Conservation (phyloP, 1,139 yeast species). For the Pichia sp. region DNA sequence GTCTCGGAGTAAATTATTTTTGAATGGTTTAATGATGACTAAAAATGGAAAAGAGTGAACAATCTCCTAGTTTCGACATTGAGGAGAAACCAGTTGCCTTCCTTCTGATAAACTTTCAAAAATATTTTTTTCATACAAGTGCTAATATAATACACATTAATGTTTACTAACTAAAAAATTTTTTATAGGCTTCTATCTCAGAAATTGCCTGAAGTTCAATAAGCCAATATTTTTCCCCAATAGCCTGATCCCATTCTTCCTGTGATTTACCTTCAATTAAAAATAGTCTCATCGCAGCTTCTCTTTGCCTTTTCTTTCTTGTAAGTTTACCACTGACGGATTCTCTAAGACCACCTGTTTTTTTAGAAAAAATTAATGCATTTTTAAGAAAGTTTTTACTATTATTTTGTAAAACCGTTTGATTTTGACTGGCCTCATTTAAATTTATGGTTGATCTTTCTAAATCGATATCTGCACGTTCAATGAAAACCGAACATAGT, state of each 20-base stretch:
- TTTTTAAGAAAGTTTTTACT: slow-evolving; percentile 40
- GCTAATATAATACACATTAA: neutral
- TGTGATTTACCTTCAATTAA: slow-evolving; percentile 37
- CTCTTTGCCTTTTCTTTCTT: slow-evolving; percentile 39
- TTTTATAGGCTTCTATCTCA: slow-evolving; percentile 21
- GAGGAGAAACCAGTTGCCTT: slow-evolving; percentile 21
- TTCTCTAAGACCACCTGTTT: slow-evolving; percentile 49
- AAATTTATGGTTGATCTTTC: slow-evolving; percentile 38
- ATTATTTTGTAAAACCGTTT: slow-evolving; percentile 34
- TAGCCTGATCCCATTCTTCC: slow-evolving; percentile 34
- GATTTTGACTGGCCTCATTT: slow-evolving; percentile 31
- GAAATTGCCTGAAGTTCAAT: slow-evolving; percentile 21
- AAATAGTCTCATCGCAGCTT: slow-evolving; percentile 43
- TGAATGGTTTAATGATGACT: slow-evolving; percentile 19
- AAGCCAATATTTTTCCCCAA: slow-evolving; percentile 26
- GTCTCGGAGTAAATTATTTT: slow-evolving; percentile 20
- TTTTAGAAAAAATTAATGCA: slow-evolving; percentile 42
- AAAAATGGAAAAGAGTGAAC: slow-evolving; percentile 25
- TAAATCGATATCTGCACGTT: slow-evolving; percentile 49
- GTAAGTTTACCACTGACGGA: slow-evolving; percentile 38
- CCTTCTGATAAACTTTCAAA: slow-evolving; percentile 12
- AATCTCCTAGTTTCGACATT: slow-evolving; percentile 26
- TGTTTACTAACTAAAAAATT: neutral
- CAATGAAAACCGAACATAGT: slow-evolving; percentile 40
- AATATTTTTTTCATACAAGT: slow-evolving; percentile 1